Evolutionary conservation across 768 basidiomycete species (phyloP).

Genomic region (Podaxis sp.): DNA sequence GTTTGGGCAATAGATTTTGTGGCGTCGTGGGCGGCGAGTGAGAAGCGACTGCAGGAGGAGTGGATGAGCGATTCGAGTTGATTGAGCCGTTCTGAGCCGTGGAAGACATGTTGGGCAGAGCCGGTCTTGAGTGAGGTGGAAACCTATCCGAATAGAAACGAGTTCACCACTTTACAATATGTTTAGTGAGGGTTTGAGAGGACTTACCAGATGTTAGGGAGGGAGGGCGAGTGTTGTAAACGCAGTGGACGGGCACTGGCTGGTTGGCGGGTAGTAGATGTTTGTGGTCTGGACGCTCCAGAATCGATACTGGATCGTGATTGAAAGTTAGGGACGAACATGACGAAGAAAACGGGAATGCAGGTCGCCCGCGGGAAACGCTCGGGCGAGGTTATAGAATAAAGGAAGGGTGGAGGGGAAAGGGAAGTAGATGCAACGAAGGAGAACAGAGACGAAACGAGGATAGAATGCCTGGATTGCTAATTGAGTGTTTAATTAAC

Average conservation of each 20-base stretch:
- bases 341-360: slow-evolving; percentile 29
- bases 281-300: slow-evolving; percentile 11
- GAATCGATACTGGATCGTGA: slow-evolving; percentile 17
- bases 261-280: slow-evolving; percentile 20
- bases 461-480: slow-evolving; percentile 34
- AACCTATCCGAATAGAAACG: slow-evolving; percentile 34
- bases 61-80: slow-evolving; percentile 32
- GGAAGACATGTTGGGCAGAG: slow-evolving; percentile 30
- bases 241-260: slow-evolving; percentile 40
- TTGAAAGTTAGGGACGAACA: slow-evolving; percentile 28
- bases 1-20: slow-evolving; percentile 7
- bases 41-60: slow-evolving; percentile 26
- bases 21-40: slow-evolving; percentile 20
- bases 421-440: slow-evolving; percentile 21
- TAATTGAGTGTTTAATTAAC: slow-evolving; percentile 45
- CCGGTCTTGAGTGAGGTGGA: slow-evolving; percentile 46
- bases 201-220: slow-evolving; percentile 67
- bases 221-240: slow-evolving; percentile 64
- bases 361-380: slow-evolving; percentile 36
- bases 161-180: background rate
- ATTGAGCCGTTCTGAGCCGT: slow-evolving; percentile 25
- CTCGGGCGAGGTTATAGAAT: slow-evolving; percentile 32
- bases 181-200: background rate
- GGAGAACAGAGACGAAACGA: slow-evolving; percentile 30
- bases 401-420: slow-evolving; percentile 22